These are phyloP conservation scores for Scleroderma bovista DNA, from an alignment of 768 basidiomycete species.

Conservation along the genomic window DNA sequence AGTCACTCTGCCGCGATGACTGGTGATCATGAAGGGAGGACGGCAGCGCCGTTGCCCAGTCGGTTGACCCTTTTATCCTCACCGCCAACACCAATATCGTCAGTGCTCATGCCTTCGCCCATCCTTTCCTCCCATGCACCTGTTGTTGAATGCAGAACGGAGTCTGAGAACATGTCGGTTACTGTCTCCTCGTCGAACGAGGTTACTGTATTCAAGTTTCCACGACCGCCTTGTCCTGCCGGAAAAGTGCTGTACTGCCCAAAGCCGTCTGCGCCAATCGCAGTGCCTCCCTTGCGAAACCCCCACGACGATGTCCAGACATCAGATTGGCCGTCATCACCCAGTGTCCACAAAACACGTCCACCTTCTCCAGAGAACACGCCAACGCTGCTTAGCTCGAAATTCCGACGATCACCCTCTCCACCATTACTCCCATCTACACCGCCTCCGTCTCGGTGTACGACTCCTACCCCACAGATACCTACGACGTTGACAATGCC, in stretches of 20 bases:
- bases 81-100: constrained; percentile 12
- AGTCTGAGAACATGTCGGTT: background rate
- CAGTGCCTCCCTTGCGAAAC: constrained; percentile 1
- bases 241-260: background rate
- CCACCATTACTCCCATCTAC: constrained; percentile 11
- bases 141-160: background rate
- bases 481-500: constrained; percentile 21
- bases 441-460: background rate
- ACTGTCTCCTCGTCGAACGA: background rate
- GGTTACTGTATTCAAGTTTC: background rate
- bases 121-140: background rate
- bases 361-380: background rate
- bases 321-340: background rate
- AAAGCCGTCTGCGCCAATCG: constrained; percentile 3
- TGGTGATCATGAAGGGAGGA: constrained; percentile 11
- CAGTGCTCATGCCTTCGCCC: constrained; percentile 7
- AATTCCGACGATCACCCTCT: constrained; percentile 21
- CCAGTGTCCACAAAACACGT: background rate
- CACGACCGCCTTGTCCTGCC: background rate
- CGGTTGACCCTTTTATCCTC: constrained; percentile 18
- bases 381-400: constrained; percentile 1
- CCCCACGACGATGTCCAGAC: background rate
- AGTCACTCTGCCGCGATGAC: constrained; percentile 7
- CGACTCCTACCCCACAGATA: constrained; percentile 8
- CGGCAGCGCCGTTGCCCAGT: constrained; percentile 4